Evolutionary conservation across 2,329 filamentous ascomycete species (phyloP), one percentile per base, ranked within the genome.

Genomic region (Fusarium sp.): DNA sequence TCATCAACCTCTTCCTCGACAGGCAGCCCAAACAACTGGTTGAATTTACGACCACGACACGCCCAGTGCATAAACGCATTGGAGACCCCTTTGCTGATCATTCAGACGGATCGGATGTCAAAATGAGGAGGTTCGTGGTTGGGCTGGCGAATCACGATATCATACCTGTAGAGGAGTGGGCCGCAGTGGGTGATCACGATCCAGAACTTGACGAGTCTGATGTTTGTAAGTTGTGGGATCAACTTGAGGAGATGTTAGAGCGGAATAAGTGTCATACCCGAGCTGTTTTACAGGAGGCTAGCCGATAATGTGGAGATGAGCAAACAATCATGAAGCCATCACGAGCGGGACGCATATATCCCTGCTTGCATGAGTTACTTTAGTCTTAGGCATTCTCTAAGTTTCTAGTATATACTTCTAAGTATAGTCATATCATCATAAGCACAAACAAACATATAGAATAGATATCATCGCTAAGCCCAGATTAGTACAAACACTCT

Each of bases 401-500:
- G 10, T 6, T 52, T 52, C 33, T 39, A n/a, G 49, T 17, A 27
- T 7, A 39, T 53, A 27, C 49, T 39, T 53, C 33, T 27, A n/a
- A 53, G 12, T n/a, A n/a, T 39, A 17, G 49, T n/a, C 47, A 59
- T 39, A 38, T 17, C 20, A 25, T 17, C n/a, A 25, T 22, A 44
- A 29, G 27, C 25, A 1, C 42, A 56, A 42, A 56, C 38, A 47
- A 59, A 10, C 10, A 53, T 41, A 25, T 46, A 62, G 47, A 55
- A 39, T 46, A 66, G 60, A 53, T 53, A 62, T 62, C 50, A 44
- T 60, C 42, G 41, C 42, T 65, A 64, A 49, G 2, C 18, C 46
- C 46, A 49, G 8, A 38, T 13, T 17, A 47, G 39, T 22, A 33
- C 18, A 50, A 63, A 52, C 45, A 47, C 22, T 18, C 22, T 18